These are phyloP conservation scores for Globisporangium iwayamae DNA, from an alignment of 352 stramenopile genomes.

Conservation along the genomic window DNA sequence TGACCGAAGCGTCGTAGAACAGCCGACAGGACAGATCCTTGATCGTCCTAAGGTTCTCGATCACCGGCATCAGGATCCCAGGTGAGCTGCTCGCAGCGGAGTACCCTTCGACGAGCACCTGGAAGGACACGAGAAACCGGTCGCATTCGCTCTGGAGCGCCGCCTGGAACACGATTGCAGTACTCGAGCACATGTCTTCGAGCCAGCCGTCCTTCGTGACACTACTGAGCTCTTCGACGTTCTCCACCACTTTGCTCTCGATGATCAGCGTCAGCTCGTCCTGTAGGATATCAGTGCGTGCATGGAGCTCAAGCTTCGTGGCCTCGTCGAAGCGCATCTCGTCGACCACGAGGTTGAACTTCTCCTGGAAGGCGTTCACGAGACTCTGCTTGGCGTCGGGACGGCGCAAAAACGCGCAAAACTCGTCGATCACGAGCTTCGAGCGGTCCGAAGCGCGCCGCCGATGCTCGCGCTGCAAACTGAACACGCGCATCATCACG, in stretches of 20 bases:
- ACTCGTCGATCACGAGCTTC: constrained; percentile 34
- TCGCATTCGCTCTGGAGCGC: constrained; percentile 70
- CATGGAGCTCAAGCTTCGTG: constrained; percentile 80
- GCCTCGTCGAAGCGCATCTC: constrained; percentile 81
- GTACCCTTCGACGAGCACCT: constrained; percentile 55
- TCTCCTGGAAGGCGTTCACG: constrained; percentile 63
- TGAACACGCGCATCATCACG: constrained; percentile 45
- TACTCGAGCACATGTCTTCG: constrained; percentile 41
- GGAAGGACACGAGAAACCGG: constrained; percentile 56
- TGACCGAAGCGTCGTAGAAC: constrained; percentile 32
- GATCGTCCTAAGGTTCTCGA: constrained; percentile 28
- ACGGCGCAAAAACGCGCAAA: constrained; percentile 56
- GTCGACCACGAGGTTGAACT: constrained; percentile 77
- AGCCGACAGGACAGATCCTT: constrained; percentile 38
- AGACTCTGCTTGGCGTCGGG: constrained; percentile 62
- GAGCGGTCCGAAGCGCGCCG: constrained; percentile 23
- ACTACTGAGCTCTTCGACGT: constrained; percentile 42
- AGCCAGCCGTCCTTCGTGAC: constrained; percentile 53
- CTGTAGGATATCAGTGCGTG: constrained; percentile 65
- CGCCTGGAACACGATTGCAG: constrained; percentile 46
- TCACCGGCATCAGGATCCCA: constrained; percentile 21
- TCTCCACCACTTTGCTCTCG: constrained; percentile 34
- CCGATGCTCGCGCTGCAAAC: constrained; percentile 33
- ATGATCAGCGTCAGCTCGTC: constrained; percentile 53
- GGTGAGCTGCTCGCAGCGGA: constrained; percentile 41